These are phyloP conservation scores for Pythium vanterpoolii DNA, from an alignment of 352 stramenopile species.

Conservation along the genomic window DNA sequence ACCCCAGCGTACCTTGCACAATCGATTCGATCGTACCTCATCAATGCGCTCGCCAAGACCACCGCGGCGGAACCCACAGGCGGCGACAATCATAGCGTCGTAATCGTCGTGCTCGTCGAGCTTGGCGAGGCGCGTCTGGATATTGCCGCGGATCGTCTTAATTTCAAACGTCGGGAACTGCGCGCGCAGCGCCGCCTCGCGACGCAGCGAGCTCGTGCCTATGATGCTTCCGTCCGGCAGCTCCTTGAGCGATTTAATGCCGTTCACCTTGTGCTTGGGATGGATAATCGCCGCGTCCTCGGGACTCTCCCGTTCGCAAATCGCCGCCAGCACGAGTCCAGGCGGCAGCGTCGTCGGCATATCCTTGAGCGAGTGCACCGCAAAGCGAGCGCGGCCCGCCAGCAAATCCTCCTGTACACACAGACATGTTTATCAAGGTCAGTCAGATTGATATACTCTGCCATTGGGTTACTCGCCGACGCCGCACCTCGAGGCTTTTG, in stretches of 20 bases:
- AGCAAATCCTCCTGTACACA: constrained; percentile 55
- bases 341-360: constrained; percentile 82
- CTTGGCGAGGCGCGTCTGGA: constrained; percentile 85
- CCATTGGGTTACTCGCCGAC: neutral
- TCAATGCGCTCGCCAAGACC: constrained; percentile 71
- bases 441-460: neutral
- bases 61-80: constrained; percentile 76
- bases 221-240: constrained; percentile 71
- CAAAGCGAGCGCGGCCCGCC: constrained; percentile 62
- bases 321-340: constrained; percentile 75
- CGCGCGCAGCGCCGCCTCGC: constrained; percentile 68
- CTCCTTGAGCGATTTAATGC: constrained; percentile 43
- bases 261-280: constrained; percentile 77
- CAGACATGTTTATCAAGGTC: neutral
- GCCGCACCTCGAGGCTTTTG: constrained; percentile 81
- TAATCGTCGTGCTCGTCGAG: constrained; percentile 82
- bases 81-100: constrained; percentile 85
- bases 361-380: constrained; percentile 88
- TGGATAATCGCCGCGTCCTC: constrained; percentile 83
- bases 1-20: neutral
- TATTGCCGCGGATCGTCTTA: constrained; percentile 86
- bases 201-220: constrained; percentile 80
- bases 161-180: constrained; percentile 73
- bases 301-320: constrained; percentile 81
- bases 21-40: constrained; percentile 30